Conservation (phyloP, 805 yeast genomes). For the Blastobotrys americana region DNA sequence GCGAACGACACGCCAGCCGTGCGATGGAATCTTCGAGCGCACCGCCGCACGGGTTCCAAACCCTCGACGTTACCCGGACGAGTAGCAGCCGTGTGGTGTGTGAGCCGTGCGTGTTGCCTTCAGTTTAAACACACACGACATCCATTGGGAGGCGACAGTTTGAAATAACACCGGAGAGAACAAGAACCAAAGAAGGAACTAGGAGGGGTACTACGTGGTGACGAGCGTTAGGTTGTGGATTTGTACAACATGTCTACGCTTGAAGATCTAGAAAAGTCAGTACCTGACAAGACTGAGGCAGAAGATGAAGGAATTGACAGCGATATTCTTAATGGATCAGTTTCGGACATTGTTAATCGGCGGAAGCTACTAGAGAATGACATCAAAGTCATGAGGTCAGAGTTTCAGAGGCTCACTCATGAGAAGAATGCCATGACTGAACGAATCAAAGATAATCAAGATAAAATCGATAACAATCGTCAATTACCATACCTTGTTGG, state of each 20-base stretch:
- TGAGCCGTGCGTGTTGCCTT: too few species aligned
- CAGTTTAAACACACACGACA: too few species aligned
- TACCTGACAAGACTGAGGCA: conserved; percentile 31
- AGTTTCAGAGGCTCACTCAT: conserved; percentile 80
- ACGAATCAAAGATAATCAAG: conserved; percentile 90
- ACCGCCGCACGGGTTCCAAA: too few species aligned
- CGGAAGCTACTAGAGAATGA: conserved; percentile 87
- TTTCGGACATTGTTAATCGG: conserved; percentile 78
- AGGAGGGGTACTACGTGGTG: too few species aligned
- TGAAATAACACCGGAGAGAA: too few species aligned
- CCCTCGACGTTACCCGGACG: too few species aligned
- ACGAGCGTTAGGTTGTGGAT: too few species aligned
- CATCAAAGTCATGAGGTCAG: conserved; percentile 89
- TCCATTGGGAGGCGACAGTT: too few species aligned
- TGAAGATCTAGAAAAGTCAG: conserved; percentile 68
- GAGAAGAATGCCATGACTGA: conserved; percentile 90
- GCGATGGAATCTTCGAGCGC: too few species aligned
- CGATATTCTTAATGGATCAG: conserved; percentile 71
- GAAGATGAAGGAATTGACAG: conserved; percentile 61
- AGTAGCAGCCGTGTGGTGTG: too few species aligned
- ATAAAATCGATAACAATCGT: conserved; percentile 89
- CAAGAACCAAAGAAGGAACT: too few species aligned
- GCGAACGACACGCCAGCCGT: too few species aligned
- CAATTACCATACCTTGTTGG: conserved; percentile 96
- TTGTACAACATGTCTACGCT: conserved; percentile 84